Evolutionary conservation across 352 stramenopile species (phyloP).

Genomic region (Blastocystis sp.): DNA sequence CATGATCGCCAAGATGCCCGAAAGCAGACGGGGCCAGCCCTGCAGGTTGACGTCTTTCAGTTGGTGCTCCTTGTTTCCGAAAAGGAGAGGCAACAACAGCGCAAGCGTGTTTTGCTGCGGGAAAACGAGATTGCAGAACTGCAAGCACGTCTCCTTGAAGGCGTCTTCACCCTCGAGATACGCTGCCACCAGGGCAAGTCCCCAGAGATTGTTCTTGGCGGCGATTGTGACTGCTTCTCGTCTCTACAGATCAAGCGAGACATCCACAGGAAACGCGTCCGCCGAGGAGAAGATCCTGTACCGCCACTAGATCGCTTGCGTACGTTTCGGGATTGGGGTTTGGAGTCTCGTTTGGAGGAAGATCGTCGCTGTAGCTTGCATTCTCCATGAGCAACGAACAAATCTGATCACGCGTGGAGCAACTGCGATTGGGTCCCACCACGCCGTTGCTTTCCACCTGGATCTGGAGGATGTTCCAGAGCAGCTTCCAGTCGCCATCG

Average conservation of each 20-base stretch:
- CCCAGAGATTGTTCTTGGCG: neutral
- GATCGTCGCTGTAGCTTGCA: neutral
- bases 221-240: constrained; percentile 1
- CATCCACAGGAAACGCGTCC: neutral
- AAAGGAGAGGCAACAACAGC: constrained; percentile 10
- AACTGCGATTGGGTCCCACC: neutral
- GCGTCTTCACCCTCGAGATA: constrained; percentile 42
- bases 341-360: constrained; percentile 5
- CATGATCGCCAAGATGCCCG: constrained; percentile 15
- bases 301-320: neutral
- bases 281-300: constrained; percentile 28
- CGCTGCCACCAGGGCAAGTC: neutral
- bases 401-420: neutral
- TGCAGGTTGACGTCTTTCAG: neutral
- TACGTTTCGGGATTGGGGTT: constrained; percentile 24
- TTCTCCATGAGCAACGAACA: constrained; percentile 3
- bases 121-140: neutral
- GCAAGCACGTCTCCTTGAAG: neutral
- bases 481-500: constrained; percentile 8
- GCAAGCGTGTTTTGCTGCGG: constrained; percentile 14
- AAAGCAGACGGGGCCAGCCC: constrained; percentile 26
- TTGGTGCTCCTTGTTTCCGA: neutral
- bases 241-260: neutral
- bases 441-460: constrained; percentile 43
- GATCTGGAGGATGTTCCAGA: constrained; percentile 30